Conservation (phyloP, 805 yeast genomes). For the Candida adriatica region DNA sequence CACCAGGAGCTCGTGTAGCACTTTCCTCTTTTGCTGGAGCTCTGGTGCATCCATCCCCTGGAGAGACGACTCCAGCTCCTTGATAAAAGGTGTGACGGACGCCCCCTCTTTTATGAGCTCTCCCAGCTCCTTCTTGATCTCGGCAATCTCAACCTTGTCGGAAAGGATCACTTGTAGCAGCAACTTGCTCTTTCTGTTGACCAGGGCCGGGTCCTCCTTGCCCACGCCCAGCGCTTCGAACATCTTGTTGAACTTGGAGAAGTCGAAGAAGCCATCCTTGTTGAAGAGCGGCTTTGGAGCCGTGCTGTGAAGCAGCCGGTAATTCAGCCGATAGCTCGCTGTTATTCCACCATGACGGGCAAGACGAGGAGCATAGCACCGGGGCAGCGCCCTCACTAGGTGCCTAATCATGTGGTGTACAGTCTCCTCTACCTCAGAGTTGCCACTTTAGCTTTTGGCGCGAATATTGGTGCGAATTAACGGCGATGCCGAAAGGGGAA, state of each 20-base stretch:
- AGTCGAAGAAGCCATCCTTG: constrained; percentile 16
- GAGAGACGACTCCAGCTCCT: constrained; percentile 10
- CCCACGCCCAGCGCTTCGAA: constrained; percentile 13
- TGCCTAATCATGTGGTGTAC: too few species aligned
- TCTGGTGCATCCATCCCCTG: constrained; percentile 5
- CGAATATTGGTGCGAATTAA: too few species aligned
- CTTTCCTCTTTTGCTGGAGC: constrained; percentile 6
- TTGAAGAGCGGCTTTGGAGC: constrained; percentile 8
- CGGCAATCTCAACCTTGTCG: constrained; percentile 7
- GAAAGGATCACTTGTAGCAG: constrained; percentile 12
- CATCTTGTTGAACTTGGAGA: constrained; percentile 13
- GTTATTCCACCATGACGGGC: background rate
- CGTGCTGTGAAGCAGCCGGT: constrained; percentile 3
- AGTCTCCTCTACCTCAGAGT: too few species aligned
- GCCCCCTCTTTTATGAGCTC: constrained; percentile 12
- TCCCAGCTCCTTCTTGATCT: constrained; percentile 7
- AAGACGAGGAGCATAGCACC: too few species aligned
- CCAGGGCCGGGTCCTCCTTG: constrained; percentile 7
- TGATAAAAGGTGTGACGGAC: constrained; percentile 14
- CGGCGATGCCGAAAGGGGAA: too few species aligned
- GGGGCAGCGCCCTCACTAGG: too few species aligned
- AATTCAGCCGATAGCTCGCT: background rate
- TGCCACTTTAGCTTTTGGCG: too few species aligned
- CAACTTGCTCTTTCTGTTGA: constrained; percentile 9
- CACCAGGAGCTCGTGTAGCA: constrained; percentile 10